Evolutionary conservation across 1,284 basidiomycete species (phyloP).

Genomic region (Trichosporon ovoides): DNA sequence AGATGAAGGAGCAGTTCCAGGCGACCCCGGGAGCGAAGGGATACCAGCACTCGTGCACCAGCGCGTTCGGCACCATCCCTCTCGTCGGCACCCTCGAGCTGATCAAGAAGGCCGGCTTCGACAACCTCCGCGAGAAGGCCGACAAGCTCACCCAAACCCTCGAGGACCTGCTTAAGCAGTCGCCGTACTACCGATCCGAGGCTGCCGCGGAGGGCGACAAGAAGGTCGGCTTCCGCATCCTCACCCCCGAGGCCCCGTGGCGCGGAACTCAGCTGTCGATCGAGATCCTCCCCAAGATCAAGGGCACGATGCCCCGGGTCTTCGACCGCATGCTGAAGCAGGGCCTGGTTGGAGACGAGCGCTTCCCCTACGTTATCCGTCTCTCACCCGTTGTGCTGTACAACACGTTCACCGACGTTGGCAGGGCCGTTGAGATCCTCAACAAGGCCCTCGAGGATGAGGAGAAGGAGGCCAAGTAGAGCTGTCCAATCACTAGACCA

Average conservation of each 20-base stretch:
- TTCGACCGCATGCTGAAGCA: slow-evolving; percentile 58
- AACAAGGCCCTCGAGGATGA: slow-evolving; percentile 52
- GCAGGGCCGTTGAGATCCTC: slow-evolving; percentile 60
- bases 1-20: slow-evolving; percentile 77
- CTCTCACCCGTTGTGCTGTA: slow-evolving; percentile 78
- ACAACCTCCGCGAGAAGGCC: slow-evolving; percentile 63
- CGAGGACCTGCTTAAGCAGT: slow-evolving; percentile 60
- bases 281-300: slow-evolving; percentile 58
- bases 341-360: slow-evolving; percentile 84
- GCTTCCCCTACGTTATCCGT: slow-evolving; percentile 83
- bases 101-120: slow-evolving; percentile 71
- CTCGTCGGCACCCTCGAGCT: slow-evolving; percentile 73
- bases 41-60: slow-evolving; percentile 92
- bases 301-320: slow-evolving; percentile 67
- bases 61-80: slow-evolving; percentile 69
- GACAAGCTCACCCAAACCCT: slow-evolving; percentile 65
- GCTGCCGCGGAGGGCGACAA: slow-evolving; percentile 16
- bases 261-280: slow-evolving; percentile 83
- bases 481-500: too few relatives aligned
- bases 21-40: slow-evolving; percentile 86
- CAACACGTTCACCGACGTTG: slow-evolving; percentile 71
- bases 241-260: slow-evolving; percentile 66
- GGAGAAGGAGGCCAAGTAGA: slow-evolving; percentile 15
- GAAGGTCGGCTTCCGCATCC: slow-evolving; percentile 67
- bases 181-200: slow-evolving; percentile 56